phyloP scores from a whole-genome alignment of 768 basidiomycete species.

The Russula lepida region DNA sequence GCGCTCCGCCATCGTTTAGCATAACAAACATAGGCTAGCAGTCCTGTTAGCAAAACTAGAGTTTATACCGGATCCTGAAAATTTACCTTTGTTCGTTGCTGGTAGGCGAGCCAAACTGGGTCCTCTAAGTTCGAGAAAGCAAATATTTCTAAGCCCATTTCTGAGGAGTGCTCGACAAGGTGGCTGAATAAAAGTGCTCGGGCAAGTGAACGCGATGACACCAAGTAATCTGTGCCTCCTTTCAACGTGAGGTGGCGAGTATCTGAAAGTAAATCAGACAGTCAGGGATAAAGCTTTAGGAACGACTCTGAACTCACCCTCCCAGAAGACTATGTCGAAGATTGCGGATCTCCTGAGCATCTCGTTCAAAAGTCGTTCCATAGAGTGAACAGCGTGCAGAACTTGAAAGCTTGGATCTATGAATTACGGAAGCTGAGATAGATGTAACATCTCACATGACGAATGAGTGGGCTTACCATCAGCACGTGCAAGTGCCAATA shows the following conservation, averaged over 20 bases:
- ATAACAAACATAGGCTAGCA: constrained; percentile 60
- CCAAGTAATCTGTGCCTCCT: constrained; percentile 32
- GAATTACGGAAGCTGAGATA: not conserved
- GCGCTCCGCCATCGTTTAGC: constrained; percentile 43
- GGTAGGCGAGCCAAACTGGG: constrained; percentile 42
- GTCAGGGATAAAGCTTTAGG: not conserved
- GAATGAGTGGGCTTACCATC: constrained; percentile 31
- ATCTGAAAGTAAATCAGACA: constrained; percentile 28
- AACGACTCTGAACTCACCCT: constrained; percentile 31
- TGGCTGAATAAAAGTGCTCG: constrained; percentile 45
- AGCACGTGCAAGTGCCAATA: constrained; percentile 48
- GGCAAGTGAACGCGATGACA: constrained; percentile 44
- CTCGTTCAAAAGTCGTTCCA: constrained; percentile 46
- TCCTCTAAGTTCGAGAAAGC: constrained; percentile 41
- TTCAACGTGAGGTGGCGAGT: constrained; percentile 36
- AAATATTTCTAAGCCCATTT: constrained; percentile 36
- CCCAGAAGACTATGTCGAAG: constrained; percentile 60
- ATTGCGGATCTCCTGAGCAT: constrained; percentile 42
- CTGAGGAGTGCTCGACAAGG: constrained; percentile 25
- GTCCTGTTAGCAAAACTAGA: constrained; percentile 13
- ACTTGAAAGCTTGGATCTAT: constrained; percentile 53
- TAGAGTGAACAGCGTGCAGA: constrained; percentile 46
- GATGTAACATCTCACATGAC: not conserved
- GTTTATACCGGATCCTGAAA: not conserved
- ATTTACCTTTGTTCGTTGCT: constrained; percentile 32